A percentile compares a stretch with the other conserved stretches of the same genome.
Evolutionary conservation across 2,329 filamentous ascomycete genomes (phyloP).

Genomic region (Microsporum ferrugineum): DNA sequence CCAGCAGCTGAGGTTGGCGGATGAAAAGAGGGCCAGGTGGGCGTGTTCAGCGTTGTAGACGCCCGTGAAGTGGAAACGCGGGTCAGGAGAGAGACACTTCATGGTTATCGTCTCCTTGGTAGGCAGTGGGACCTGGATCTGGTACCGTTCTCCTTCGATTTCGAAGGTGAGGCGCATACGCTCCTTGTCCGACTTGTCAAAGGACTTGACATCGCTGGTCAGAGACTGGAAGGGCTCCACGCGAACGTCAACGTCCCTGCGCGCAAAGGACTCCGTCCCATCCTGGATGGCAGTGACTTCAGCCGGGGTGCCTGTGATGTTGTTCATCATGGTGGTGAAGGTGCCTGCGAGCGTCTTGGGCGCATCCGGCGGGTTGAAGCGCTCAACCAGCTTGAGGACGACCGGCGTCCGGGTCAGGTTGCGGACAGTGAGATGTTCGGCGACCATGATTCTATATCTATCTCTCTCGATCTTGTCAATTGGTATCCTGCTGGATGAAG

Average conservation of each 20-base stretch:
- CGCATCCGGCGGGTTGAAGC: slow-evolving; percentile 49
- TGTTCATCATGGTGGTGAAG: slow-evolving; percentile 32
- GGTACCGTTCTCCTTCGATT: slow-evolving; percentile 51
- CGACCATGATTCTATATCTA: slow-evolving; percentile 9
- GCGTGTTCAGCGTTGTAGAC: slow-evolving; percentile 51
- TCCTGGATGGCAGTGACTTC: slow-evolving; percentile 34
- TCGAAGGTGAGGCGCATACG: slow-evolving; percentile 65
- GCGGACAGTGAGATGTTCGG: slow-evolving; percentile 53
- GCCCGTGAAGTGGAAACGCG: slow-evolving; percentile 49
- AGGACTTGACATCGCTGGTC: slow-evolving; percentile 50
- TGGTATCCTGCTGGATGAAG: neutral
- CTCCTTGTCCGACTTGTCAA: slow-evolving; percentile 49
- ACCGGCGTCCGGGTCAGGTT: slow-evolving; percentile 69
- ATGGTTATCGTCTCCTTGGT: slow-evolving; percentile 50
- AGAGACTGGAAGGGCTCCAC: slow-evolving; percentile 58
- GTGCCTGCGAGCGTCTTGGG: slow-evolving; percentile 36
- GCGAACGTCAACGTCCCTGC: slow-evolving; percentile 50
- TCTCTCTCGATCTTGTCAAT: neutral
- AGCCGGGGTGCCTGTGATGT: slow-evolving; percentile 31
- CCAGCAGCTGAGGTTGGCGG: slow-evolving; percentile 59
- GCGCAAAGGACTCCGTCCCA: slow-evolving; percentile 50
- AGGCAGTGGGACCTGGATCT: slow-evolving; percentile 59
- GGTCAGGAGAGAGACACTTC: slow-evolving; percentile 44
- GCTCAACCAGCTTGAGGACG: slow-evolving; percentile 60
- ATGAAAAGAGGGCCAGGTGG: slow-evolving; percentile 55